Conservation (phyloP, 495 filamentous ascomycete genomes). For the Friedmanniomyces endolithicus region DNA sequence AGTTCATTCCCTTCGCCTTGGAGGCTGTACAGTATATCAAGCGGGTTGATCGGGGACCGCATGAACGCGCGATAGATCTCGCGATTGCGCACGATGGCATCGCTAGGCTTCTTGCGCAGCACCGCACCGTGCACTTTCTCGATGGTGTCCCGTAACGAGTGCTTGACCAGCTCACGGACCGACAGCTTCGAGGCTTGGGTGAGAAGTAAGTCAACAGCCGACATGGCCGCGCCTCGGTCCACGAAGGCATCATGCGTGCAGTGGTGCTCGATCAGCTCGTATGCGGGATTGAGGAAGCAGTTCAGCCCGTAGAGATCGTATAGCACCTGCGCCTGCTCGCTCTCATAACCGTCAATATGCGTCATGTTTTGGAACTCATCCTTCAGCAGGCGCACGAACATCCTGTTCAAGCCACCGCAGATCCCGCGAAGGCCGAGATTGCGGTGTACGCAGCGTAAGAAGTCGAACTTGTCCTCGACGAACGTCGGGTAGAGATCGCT, state of each 20-base stretch:
- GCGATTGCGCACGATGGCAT: conserved; percentile 60
- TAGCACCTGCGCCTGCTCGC: conserved; percentile 73
- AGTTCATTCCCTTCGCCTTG: conserved; percentile 49
- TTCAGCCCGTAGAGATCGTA: conserved; percentile 79
- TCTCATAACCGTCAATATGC: conserved; percentile 34
- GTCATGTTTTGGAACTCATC: conserved; percentile 44
- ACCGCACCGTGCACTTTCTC: conserved; percentile 77
- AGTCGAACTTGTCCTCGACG: conserved; percentile 58
- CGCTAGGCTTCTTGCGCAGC: conserved; percentile 50
- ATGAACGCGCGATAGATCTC: conserved; percentile 64
- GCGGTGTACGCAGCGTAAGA: conserved; percentile 66
- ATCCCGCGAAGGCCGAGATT: conserved; percentile 73
- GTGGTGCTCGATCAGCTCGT: conserved; percentile 54
- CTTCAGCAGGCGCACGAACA: conserved; percentile 80
- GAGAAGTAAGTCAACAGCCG: conserved; percentile 72
- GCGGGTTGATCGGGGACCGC: conserved; percentile 66
- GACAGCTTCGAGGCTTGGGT: conserved; percentile 68
- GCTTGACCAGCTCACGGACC: conserved; percentile 83
- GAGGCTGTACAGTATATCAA: conserved; percentile 64
- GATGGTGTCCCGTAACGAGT: conserved; percentile 72
- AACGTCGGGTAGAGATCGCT: conserved; percentile 46
- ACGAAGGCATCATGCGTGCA: conserved; percentile 57
- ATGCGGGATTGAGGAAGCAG: conserved; percentile 53
- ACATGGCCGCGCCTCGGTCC: conserved; percentile 59
- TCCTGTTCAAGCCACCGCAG: conserved; percentile 73